Conservation (phyloP, 306 rosid genomes). For the Fragaria iinumae region DNA sequence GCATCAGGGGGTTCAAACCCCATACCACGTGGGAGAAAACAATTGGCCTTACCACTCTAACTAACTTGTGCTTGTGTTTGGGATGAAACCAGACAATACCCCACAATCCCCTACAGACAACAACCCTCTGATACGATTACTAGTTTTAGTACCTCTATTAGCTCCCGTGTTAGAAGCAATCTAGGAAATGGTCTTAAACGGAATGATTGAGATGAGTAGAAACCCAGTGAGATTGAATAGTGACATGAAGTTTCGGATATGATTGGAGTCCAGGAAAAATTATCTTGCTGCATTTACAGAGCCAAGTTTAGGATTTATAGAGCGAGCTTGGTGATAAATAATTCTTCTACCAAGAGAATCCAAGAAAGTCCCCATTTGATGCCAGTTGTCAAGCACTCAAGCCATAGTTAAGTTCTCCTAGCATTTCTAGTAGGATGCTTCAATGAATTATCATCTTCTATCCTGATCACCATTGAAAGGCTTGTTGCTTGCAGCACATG, state of each 20-base stretch:
- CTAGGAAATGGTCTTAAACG: background rate
- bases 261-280: background rate
- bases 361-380: background rate
- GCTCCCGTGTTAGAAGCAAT: background rate
- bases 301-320: background rate
- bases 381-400: background rate
- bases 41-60: background rate
- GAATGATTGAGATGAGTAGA: background rate
- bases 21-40: background rate
- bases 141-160: background rate
- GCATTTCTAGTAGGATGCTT: background rate
- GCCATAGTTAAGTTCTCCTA: background rate
- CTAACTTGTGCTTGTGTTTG: background rate
- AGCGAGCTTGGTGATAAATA: background rate
- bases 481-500: background rate
- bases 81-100: background rate
- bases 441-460: background rate
- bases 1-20: background rate
- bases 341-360: background rate
- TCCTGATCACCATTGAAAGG: background rate
- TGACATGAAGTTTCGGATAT: background rate
- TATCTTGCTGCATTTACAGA: background rate
- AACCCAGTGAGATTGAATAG: background rate
- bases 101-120: background rate
- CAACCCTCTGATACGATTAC: background rate